Conservation (phyloP, 495 filamentous ascomycete genomes). For the Aspergillus panamensis region DNA sequence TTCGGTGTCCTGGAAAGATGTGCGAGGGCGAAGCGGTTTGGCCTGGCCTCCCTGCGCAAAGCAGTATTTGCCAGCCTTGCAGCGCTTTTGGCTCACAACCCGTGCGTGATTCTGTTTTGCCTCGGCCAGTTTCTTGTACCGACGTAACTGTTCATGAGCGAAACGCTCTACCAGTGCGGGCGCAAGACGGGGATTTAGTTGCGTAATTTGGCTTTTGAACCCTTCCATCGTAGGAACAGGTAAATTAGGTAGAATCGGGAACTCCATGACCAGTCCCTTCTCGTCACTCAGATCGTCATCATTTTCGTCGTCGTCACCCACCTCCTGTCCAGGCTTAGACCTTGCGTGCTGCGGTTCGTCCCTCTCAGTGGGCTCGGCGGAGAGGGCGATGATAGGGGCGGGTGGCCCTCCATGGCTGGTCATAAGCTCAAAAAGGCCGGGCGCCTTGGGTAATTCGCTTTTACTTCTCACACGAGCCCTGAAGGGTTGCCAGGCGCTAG, state of each 20-base stretch:
- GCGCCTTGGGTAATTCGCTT: conserved; percentile 63
- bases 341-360: conserved; percentile 7
- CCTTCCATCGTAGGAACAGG: conserved; percentile 72
- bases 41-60: conserved; percentile 59
- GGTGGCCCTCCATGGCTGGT: conserved; percentile 48
- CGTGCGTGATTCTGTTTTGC: conserved; percentile 66
- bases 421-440: conserved; percentile 46
- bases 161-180: conserved; percentile 75
- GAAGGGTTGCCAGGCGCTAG: conserved; percentile 49
- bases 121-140: conserved; percentile 76
- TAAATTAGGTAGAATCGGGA: conserved; percentile 38
- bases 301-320: conserved; percentile 42
- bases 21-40: conserved; percentile 48
- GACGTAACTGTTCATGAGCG: conserved; percentile 69
- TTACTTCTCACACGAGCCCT: conserved; percentile 66
- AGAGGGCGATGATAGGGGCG: conserved; percentile 41
- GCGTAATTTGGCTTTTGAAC: conserved; percentile 70
- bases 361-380: conserved; percentile 24
- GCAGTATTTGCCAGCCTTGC: conserved; percentile 60
- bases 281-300: conserved; percentile 41
- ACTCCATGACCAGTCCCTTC: conserved; percentile 48
- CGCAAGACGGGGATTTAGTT: conserved; percentile 64
- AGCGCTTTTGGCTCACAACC: conserved; percentile 50
- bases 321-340: conserved; percentile 15
- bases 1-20: conserved; percentile 38